phyloP scores from a whole-genome alignment of 2,329 filamentous ascomycete species.

The Zymoseptoria passerinii region DNA sequence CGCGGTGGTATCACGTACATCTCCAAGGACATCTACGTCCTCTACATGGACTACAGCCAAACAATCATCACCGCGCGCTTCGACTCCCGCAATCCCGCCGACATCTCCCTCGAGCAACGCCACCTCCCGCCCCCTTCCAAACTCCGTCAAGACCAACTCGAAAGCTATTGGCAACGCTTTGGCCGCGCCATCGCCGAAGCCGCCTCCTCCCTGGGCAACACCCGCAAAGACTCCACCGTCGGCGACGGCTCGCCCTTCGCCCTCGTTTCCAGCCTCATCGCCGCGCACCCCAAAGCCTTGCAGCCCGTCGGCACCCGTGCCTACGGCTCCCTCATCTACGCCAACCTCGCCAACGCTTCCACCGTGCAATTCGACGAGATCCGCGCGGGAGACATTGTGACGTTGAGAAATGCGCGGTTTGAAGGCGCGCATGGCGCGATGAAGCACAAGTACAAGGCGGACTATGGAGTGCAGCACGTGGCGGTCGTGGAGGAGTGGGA shows the following conservation, averaged over 20 bases:
- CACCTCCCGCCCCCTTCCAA: constrained; percentile 76
- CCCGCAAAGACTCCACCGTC: constrained; percentile 70
- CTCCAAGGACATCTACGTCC: constrained; percentile 73
- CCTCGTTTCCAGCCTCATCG: constrained; percentile 69
- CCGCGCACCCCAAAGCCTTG: constrained; percentile 58
- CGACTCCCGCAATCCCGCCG: constrained; percentile 63
- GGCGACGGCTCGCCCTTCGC: constrained; percentile 74
- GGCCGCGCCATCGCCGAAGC: constrained; percentile 69
- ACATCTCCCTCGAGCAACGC: constrained; percentile 71
- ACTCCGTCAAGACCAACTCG: constrained; percentile 86
- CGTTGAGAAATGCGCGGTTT: constrained; percentile 85
- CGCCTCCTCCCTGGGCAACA: constrained; percentile 54
- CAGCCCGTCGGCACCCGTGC: constrained; percentile 77
- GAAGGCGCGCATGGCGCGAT: constrained; percentile 80
- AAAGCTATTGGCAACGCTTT: constrained; percentile 72
- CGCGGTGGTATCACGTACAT: constrained; percentile 62
- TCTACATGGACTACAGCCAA: constrained; percentile 95
- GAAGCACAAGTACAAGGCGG: constrained; percentile 84
- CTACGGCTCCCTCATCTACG: constrained; percentile 87
- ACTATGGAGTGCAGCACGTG: constrained; percentile 69
- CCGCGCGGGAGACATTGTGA: constrained; percentile 83
- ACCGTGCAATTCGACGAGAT: constrained; percentile 90
- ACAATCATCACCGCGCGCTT: constrained; percentile 77
- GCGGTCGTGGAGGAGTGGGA: constrained; percentile 94
- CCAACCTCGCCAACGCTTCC: constrained; percentile 88